These are phyloP conservation scores for Rhodotorula sp. DNA, from an alignment of 1,284 basidiomycete species.

Conservation along the genomic window DNA sequence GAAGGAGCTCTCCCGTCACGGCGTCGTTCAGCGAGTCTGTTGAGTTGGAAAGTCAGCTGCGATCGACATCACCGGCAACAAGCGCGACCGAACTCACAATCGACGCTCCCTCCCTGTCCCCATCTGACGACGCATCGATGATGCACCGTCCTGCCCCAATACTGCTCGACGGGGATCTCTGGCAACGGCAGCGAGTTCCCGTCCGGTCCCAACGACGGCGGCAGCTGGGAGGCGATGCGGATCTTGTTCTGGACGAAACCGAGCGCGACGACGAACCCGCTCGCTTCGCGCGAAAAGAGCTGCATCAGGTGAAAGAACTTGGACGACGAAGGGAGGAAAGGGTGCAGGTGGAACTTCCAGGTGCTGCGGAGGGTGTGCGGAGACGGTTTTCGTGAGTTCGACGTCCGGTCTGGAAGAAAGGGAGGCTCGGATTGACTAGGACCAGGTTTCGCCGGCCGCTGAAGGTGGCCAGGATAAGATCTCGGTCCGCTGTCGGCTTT, in stretches of 20 bases:
- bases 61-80: too few species aligned
- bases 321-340: slow-evolving; percentile 9
- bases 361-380: neutral
- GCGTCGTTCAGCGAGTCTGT: slow-evolving; percentile 19
- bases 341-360: slow-evolving; percentile 28
- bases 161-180: slow-evolving; percentile 1
- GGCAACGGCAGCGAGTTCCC: slow-evolving; percentile 10
- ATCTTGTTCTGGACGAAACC: slow-evolving; percentile 31
- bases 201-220: neutral
- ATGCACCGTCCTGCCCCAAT: slow-evolving; percentile 18
- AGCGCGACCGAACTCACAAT: slow-evolving; percentile 15
- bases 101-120: slow-evolving; percentile 25
- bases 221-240: slow-evolving; percentile 12
- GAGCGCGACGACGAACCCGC: slow-evolving; percentile 32
- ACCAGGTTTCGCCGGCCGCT: slow-evolving; percentile 14
- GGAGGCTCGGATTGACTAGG: slow-evolving; percentile 13
- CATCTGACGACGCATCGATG: slow-evolving; percentile 19
- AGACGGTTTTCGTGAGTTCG: neutral
- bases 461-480: slow-evolving; percentile 31
- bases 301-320: slow-evolving; percentile 39
- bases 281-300: slow-evolving; percentile 29
- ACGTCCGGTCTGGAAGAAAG: neutral
- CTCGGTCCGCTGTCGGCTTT: slow-evolving; percentile 26
- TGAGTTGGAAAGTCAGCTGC: too few species aligned
- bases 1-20: slow-evolving; percentile 12